A percentile compares a stretch with the other conserved stretches of the same genome.
phyloP scores from a whole-genome alignment of 345 rosid species.

The Eutrema japonicum region DNA sequence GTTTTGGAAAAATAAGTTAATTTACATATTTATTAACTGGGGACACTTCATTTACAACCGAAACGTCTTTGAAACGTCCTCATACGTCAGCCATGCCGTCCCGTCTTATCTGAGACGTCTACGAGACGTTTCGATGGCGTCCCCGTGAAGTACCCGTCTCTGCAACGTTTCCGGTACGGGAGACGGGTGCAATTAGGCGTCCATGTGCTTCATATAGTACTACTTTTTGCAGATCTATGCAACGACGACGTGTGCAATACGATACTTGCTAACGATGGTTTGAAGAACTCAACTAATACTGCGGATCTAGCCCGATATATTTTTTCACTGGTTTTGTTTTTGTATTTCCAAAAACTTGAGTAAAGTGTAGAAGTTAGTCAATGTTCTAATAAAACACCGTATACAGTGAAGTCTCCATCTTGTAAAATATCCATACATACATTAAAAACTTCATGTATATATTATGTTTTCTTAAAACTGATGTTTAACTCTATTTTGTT shows the following conservation, averaged over 20 bases:
- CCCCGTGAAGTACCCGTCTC: no score
- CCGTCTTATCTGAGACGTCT: no score
- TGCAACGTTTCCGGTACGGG: no score
- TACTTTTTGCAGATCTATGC: not conserved
- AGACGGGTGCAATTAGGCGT: no score
- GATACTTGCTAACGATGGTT: not conserved
- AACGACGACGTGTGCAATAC: slow-evolving; percentile 1
- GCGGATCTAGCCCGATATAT: not conserved
- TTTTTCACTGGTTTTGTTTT: not conserved
- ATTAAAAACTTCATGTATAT: not conserved
- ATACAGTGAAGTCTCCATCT: not conserved
- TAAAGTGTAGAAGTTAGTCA: not conserved
- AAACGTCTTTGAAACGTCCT: no score
- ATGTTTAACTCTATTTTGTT: not conserved
- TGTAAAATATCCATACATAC: not conserved
- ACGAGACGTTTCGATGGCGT: no score
- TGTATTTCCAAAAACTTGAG: not conserved
- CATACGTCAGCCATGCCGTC: no score
- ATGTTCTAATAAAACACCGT: not conserved
- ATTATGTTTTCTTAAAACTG: not conserved
- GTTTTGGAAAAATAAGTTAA: no score
- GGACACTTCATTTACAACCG: no score
- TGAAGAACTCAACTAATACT: not conserved
- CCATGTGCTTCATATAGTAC: not conserved
- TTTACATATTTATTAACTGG: no score